These are phyloP conservation scores for Aspergillus carbonarius DNA, from an alignment of 2,329 filamentous ascomycete genomes.

Conservation along the genomic window DNA sequence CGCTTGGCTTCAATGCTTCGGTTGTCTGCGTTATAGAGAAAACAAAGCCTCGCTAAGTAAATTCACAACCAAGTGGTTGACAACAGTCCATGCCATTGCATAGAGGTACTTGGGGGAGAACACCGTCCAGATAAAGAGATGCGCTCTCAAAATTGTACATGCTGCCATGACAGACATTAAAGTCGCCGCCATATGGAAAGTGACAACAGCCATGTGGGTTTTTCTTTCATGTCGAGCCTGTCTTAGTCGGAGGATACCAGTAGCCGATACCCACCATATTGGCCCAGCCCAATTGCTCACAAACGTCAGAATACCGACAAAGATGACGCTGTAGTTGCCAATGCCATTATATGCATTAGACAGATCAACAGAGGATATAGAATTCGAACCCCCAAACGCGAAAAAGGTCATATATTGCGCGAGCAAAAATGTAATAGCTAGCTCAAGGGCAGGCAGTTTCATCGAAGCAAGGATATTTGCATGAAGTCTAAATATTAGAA, in stretches of 20 bases:
- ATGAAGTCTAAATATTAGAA: conserved; percentile 70
- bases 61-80: conserved; percentile 76
- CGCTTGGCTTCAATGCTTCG: background rate
- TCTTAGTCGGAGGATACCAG: conserved; percentile 34
- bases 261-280: conserved; percentile 78
- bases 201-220: conserved; percentile 61
- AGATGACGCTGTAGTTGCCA: conserved; percentile 71
- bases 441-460: conserved; percentile 50
- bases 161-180: conserved; percentile 79
- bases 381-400: conserved; percentile 84
- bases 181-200: conserved; percentile 66
- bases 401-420: conserved; percentile 85
- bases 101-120: conserved; percentile 97
- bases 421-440: conserved; percentile 70
- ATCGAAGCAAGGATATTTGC: conserved; percentile 52
- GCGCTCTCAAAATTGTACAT: conserved; percentile 78
- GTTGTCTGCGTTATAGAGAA: background rate
- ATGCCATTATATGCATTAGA: conserved; percentile 95
- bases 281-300: conserved; percentile 87
- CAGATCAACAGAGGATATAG: conserved; percentile 92
- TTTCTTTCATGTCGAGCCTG: conserved; percentile 32
- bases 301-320: conserved; percentile 82
- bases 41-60: conserved; percentile 53
- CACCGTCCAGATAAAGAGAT: conserved; percentile 98
- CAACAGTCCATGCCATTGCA: conserved; percentile 81